Percentiles rank a stretch among this genome's conserved stretches.
phyloP scores from a whole-genome alignment of 2,329 filamentous ascomycete genomes.

The Cladophialophora yegresii region DNA sequence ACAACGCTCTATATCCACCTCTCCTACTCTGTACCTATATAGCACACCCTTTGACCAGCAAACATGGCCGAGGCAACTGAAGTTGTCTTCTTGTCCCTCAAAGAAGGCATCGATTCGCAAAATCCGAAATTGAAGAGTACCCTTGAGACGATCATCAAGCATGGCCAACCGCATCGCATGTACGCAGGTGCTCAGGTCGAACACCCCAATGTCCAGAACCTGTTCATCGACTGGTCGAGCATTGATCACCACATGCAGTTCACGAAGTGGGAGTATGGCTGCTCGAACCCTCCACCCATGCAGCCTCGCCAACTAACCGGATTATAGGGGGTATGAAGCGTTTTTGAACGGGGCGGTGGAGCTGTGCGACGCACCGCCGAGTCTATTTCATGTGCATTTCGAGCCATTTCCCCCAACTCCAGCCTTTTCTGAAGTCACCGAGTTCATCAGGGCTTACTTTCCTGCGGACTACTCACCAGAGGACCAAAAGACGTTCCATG shows the following conservation, averaged over 20 bases:
- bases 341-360: conserved; percentile 17
- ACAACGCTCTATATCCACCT: not conserved
- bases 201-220: conserved; percentile 31
- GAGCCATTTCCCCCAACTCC: conserved; percentile 35
- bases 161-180: conserved; percentile 34
- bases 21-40: not conserved
- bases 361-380: conserved; percentile 1
- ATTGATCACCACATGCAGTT: conserved; percentile 38
- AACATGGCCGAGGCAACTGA: conserved; percentile 26
- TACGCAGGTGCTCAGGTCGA: conserved; percentile 37
- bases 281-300: not conserved
- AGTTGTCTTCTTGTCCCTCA: conserved; percentile 23
- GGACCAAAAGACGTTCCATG: conserved; percentile 32
- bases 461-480: conserved; percentile 29
- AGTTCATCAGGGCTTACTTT: conserved; percentile 36
- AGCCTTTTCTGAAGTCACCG: conserved; percentile 35
- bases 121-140: conserved; percentile 30
- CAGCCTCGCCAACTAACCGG: not conserved
- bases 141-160: conserved; percentile 34
- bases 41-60: not conserved
- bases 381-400: conserved; percentile 35
- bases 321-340: conserved; percentile 14
- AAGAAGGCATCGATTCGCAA: conserved; percentile 14
- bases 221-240: conserved; percentile 39
- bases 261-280: conserved; percentile 32